Evolutionary conservation across 169 alveolate species (phyloP).

Genomic region (Babesia caballi): DNA sequence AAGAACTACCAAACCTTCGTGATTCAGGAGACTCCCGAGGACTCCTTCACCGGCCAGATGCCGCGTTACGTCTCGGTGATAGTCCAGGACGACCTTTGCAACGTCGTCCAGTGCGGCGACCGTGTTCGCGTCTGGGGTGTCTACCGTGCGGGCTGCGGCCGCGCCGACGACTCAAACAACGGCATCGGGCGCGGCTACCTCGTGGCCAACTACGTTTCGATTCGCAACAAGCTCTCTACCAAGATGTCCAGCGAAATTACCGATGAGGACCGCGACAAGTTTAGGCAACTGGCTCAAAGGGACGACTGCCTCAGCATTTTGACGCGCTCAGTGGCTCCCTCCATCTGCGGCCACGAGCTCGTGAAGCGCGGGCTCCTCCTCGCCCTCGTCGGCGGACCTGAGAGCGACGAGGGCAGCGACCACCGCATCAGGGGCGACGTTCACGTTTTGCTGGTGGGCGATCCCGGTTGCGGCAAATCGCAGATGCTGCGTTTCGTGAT

Average conservation of each 20-base stretch:
- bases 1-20: constrained; percentile 89
- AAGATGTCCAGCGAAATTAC: constrained; percentile 56
- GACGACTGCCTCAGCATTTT: constrained; percentile 87
- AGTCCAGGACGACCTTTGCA: constrained; percentile 91
- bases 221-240: constrained; percentile 66
- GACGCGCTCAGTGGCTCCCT: constrained; percentile 94
- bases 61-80: constrained; percentile 95
- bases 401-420: constrained; percentile 70
- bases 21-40: constrained; percentile 97
- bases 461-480: constrained; percentile 98
- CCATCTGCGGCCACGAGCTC: constrained; percentile 93
- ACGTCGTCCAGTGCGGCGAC: constrained; percentile 77
- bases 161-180: constrained; percentile 73
- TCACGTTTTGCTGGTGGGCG: constrained; percentile 96
- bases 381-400: constrained; percentile 95
- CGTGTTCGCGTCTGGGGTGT: constrained; percentile 98
- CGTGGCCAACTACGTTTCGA: constrained; percentile 86
- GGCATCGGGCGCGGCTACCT: constrained; percentile 90
- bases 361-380: constrained; percentile 92
- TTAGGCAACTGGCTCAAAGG: constrained; percentile 66
- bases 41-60: constrained; percentile 96
- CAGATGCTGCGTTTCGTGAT: constrained; percentile 93
- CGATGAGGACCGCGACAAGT: constrained; percentile 71
- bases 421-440: constrained; percentile 97
- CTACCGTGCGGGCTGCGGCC: constrained; percentile 85